Conservation (phyloP, 345 rosid genomes). For the Excoecaria agallocha region DNA sequence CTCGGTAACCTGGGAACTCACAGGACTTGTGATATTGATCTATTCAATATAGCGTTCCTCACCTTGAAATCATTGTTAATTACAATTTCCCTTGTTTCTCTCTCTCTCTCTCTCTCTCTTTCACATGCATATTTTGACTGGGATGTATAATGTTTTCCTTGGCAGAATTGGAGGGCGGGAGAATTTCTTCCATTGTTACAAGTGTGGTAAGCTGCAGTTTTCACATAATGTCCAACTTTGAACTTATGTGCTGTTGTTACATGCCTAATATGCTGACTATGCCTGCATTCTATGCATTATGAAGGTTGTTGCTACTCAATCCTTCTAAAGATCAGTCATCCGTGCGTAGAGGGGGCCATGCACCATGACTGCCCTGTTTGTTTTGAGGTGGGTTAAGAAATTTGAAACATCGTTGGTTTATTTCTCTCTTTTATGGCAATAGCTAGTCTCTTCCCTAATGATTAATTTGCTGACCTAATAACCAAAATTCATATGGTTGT, state of each 20-base stretch:
- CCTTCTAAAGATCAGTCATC: constrained; percentile 64
- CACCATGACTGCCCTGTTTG: constrained; percentile 94
- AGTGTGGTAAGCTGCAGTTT: constrained; percentile 83
- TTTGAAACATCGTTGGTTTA: background rate
- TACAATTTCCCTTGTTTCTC: background rate
- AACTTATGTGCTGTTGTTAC: background rate
- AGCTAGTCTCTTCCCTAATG: background rate
- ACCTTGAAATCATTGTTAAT: background rate
- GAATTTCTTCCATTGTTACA: constrained; percentile 84
- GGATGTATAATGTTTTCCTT: background rate
- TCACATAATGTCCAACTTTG: background rate
- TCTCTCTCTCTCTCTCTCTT: no score
- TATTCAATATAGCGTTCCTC: no score
- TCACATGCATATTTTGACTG: background rate
- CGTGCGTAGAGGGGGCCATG: constrained; percentile 98
- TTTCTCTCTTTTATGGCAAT: background rate
- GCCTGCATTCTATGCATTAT: background rate
- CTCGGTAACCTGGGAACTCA: background rate
- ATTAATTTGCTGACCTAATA: background rate
- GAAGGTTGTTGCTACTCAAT: constrained; percentile 87
- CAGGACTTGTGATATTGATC: background rate
- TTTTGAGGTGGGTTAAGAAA: constrained; percentile 57
- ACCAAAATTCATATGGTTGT: background rate
- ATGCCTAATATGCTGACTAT: background rate
- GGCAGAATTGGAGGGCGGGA: constrained; percentile 75